phyloP scores from a whole-genome alignment of 331 rosid species.

The Cydonia oblonga region DNA sequence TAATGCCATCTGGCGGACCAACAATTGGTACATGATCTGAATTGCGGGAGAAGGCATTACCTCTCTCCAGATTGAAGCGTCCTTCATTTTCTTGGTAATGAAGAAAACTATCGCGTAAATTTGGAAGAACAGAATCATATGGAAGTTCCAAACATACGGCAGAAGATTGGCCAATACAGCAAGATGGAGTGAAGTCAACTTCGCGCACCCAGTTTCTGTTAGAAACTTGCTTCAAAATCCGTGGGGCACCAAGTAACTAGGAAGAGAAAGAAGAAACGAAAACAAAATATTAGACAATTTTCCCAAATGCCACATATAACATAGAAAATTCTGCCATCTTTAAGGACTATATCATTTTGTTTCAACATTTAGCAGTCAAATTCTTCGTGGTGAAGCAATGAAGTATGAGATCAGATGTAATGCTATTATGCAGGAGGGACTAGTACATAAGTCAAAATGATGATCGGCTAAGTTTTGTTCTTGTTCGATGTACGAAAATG shows the following conservation, averaged over 20 bases:
- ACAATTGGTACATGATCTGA: constrained; percentile 12
- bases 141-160: constrained; percentile 17
- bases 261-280: not conserved
- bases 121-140: not conserved
- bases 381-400: not conserved
- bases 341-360: not conserved
- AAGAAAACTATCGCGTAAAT: not conserved
- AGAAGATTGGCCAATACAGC: constrained; percentile 27
- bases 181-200: constrained; percentile 29
- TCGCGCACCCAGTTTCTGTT: constrained; percentile 15
- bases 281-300: not conserved
- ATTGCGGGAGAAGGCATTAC: not conserved
- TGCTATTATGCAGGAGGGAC: not conserved
- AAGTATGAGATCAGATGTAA: not conserved
- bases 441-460: not conserved
- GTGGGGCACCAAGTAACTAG: constrained; percentile 23
- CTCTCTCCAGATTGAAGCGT: not conserved
- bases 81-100: constrained; percentile 5
- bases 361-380: not conserved
- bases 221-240: constrained; percentile 5
- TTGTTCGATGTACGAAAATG: not conserved
- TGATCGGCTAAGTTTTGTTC: not conserved
- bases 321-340: not conserved
- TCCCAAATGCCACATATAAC: not conserved
- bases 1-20: constrained; percentile 2